Evolutionary conservation across 2,329 filamentous ascomycete species (phyloP).

Genomic region (Fusarium begoniae): DNA sequence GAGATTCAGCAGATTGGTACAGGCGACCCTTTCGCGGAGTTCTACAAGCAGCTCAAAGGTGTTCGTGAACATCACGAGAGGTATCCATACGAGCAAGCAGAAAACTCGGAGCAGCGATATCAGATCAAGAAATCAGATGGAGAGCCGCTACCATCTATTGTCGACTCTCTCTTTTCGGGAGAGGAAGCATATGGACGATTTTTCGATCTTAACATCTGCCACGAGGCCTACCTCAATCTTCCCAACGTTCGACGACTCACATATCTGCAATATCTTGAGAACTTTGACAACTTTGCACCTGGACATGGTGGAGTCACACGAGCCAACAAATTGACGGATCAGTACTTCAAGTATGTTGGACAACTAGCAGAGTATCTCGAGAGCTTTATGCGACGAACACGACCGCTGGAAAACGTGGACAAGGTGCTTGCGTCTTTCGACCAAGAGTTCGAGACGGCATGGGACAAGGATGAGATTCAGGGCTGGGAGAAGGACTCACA

Average conservation of each 20-base stretch:
- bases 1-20: constrained; percentile 87
- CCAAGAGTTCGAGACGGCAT: constrained; percentile 82
- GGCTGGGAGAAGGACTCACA: constrained; percentile 76
- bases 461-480: constrained; percentile 80
- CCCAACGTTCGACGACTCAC: constrained; percentile 84
- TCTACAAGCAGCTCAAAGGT: constrained; percentile 83
- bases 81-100: constrained; percentile 93
- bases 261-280: constrained; percentile 92
- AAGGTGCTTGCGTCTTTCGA: constrained; percentile 81
- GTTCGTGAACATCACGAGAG: constrained; percentile 89
- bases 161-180: constrained; percentile 93
- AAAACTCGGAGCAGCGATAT: constrained; percentile 94
- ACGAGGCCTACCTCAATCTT: constrained; percentile 91
- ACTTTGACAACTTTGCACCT: constrained; percentile 86
- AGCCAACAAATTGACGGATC: constrained; percentile 87
- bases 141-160: constrained; percentile 70
- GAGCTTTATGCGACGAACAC: constrained; percentile 83
- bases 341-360: constrained; percentile 90
- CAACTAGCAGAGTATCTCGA: constrained; percentile 86
- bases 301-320: constrained; percentile 79
- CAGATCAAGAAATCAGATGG: constrained; percentile 74
- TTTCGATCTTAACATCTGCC: constrained; percentile 84
- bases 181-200: constrained; percentile 94
- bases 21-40: constrained; percentile 88
- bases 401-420: constrained; percentile 86